Evolutionary conservation across 805 yeast species (phyloP).

Genomic region (Candida stauntonica): DNA sequence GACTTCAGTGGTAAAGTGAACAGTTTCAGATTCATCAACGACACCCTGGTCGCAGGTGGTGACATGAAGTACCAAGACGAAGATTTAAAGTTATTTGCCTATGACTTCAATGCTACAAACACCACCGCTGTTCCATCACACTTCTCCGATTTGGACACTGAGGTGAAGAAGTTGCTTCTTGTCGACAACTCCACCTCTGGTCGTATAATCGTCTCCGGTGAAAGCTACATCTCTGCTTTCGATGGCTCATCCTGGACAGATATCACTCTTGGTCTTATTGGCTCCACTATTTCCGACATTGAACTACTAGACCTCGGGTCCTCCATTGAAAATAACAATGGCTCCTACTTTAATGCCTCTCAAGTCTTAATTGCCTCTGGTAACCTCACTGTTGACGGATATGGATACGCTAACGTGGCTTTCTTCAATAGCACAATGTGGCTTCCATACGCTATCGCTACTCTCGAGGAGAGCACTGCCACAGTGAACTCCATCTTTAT

Average conservation of each 20-base stretch:
- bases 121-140: conserved; percentile 25
- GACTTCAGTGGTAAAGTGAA: conserved; percentile 49
- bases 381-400: conserved; percentile 38
- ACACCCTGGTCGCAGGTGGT: conserved; percentile 48
- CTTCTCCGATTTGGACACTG: conserved; percentile 17
- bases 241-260: conserved; percentile 47
- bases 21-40: conserved; percentile 44
- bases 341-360: conserved; percentile 38
- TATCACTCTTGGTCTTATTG: conserved; percentile 33
- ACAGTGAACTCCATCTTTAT: conserved; percentile 30
- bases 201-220: conserved; percentile 40
- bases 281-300: conserved; percentile 42
- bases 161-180: conserved; percentile 40
- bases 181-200: conserved; percentile 42
- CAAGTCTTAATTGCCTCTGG: conserved; percentile 58
- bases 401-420: conserved; percentile 60
- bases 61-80: conserved; percentile 40
- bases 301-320: conserved; percentile 35
- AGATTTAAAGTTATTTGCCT: conserved; percentile 42
- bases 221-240: conserved; percentile 32
- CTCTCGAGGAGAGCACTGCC: conserved; percentile 23
- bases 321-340: conserved; percentile 28
- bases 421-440: conserved; percentile 61
- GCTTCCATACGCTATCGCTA: conserved; percentile 58
- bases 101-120: conserved; percentile 43